Evolutionary conservation across 2,329 filamentous ascomycete species (phyloP), one percentile per base, ranked within the genome.

Genomic region (Teratosphaeria nubilosa): DNA sequence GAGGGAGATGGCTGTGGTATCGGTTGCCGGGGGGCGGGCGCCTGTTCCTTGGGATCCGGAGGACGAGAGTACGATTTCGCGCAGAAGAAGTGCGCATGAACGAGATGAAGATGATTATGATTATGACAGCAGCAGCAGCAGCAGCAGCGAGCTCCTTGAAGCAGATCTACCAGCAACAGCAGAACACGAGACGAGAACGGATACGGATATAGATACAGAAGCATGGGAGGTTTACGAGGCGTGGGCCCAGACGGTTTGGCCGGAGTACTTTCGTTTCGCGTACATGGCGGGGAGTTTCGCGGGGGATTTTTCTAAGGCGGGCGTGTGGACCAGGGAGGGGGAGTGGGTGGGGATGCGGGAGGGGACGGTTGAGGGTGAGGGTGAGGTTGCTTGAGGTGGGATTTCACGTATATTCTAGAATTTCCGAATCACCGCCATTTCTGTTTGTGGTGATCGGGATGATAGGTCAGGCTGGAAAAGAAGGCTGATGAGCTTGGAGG

Each of bases 241-340:
- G n/a, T 50, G n/a, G 32, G 27, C 32, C 11, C 22, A 25, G 24
- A 31, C 11, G 66, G 62, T 5, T 68, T 74, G 54, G 52, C 82
- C 85, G 45, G 86, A 91, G 71, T 92, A 90, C 67, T 91, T 92
- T 68, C 76, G 88, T 6, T 92, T 92, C 72, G 87, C 79, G 1
- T 91, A 84, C 67, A 82, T 91, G 78, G 77, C 81, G 55, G 88
- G 87, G 1, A 84, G 81, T 58, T 70, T 70, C 4, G 79, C 78
- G 45, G 85, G 79, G 25, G 88, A 92, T 69, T 92, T 89, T 67
- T 90, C 86, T 14, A 87, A 84, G 72, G 88, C 88, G 0, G 88
- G 87, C 1, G 80, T 77, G 11, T 92, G 88, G 88, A 78, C 78
- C 25, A 72, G 68, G 1, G 79, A 85, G 56, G 82, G 86, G 1